Base-by-base conservation (phyloP, 2,329 filamentous ascomycete species). In the Diaporthe eres region DNA sequence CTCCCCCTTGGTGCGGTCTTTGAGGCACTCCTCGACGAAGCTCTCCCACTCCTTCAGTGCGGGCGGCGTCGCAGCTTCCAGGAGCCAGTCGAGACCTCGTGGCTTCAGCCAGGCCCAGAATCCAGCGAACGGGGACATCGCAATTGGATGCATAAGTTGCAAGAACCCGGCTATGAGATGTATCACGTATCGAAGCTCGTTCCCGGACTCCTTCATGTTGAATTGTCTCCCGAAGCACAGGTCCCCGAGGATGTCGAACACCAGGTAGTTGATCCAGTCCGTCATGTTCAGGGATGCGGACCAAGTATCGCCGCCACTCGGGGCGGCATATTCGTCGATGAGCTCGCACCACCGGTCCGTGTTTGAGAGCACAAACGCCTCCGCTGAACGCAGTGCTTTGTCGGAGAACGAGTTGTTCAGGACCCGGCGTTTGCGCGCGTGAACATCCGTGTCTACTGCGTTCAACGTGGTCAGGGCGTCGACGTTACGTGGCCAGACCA, bases 341-440 rank as follows among this genome's bases (percentile, higher is more conserved):
- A 77, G 72, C 31, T 77, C 72, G 47, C 72, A 75, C 77, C 77
- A 77, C 13, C 72, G 55, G 25, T 77, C 61, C 13, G 72, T 42
- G 39, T 75, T 77, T 28, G 67, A 51, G 9, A 61, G 72, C 22
- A 77, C 57, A 22, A 70, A 75, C 9, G 70, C 57, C 77, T 87
- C 86, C 82, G 86, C 85, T 1, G 81, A 82, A 77, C 84, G 86
- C 47, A 87, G 78, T 3, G 86, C 86, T 39, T 82, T 79, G 4
- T 86, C 85, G 0, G 84, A 85, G 78, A 87, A 87, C 0, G 85
- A 85, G 68, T 85, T 84, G 49, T 83, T 85, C 25, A 87, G 80
- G 4, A 87, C 85, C 17, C 86, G 81, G 15, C 86, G 80, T 78
- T 87, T 86, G 58, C 85, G 83, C 4, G 84, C 85, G 67, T 87